Percentiles rank a stretch among this genome's conserved stretches.
Conservation (phyloP, 768 basidiomycete genomes). For the Mycena leptocephala region DNA sequence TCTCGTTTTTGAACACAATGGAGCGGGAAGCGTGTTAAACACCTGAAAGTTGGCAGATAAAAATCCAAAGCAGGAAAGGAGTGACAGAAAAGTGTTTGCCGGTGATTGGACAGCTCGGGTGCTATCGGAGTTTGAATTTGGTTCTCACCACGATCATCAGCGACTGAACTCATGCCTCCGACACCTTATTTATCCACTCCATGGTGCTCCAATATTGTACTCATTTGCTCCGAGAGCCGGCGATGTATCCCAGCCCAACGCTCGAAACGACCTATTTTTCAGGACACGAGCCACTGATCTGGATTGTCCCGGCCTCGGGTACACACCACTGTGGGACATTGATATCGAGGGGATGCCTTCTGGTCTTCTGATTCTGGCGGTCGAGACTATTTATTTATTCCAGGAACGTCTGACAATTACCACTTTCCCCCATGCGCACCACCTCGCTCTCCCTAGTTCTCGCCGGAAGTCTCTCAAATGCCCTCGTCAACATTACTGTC, state of each 20-base stretch:
- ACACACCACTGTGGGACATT: conserved; percentile 1
- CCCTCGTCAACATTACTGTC: conserved; percentile 21
- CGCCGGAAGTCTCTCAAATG: conserved; percentile 4
- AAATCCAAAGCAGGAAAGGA: neutral
- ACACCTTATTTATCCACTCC: too few relatives aligned
- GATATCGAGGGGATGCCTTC: neutral
- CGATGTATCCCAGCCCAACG: neutral
- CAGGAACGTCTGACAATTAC: neutral
- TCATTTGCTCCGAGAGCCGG: neutral
- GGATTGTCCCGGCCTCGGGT: too few relatives aligned
- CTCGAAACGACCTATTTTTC: neutral
- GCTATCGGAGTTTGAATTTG: neutral
- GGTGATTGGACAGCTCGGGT: neutral
- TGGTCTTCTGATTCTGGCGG: neutral
- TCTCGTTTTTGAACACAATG: neutral
- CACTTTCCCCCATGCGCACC: conserved; percentile 19
- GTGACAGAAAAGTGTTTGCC: neutral
- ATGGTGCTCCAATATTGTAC: too few relatives aligned
- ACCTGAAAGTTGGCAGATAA: neutral
- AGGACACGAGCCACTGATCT: neutral
- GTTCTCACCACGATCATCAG: too few relatives aligned
- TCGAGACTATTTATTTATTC: conserved; percentile 15
- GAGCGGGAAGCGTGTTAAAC: neutral
- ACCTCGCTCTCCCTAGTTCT: conserved; percentile 2
- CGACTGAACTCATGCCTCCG: too few relatives aligned